Base-by-base conservation (phyloP, 257 asterid genomes). In the Scutellaria baicalensis region DNA sequence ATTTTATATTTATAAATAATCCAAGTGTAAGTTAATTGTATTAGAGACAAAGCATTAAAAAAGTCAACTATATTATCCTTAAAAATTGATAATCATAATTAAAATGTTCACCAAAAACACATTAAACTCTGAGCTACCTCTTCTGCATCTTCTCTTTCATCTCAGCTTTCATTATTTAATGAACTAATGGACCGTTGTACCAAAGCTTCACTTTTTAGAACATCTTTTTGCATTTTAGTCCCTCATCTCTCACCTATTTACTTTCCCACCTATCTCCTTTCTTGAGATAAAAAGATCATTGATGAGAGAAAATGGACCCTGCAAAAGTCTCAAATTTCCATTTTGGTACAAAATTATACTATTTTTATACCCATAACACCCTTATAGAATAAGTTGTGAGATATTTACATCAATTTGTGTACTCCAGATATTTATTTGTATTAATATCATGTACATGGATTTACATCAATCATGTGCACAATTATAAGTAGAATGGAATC, bases 51-150 rank as follows among this genome's bases (percentile, higher is more conserved):
- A 5, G 33, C 21, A 49, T 56, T 47, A 27, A 48, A 48, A 12
- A 59, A 33, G 78, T 68, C 69, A 47, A 78, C 72, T 51, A 49
- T 42, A 27, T 27, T 2, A 9, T 49, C 51, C 38, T 33, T 23
- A 17, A 69, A 50, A 21, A 38, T 0, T 57, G 58, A 65, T 74
- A 49, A 73, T 58, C 39, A 1, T 16, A 33, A 16, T 57, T 23
- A 66, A 55, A 55, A 45, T n/a, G 51, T 49, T 42, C 16, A 55
- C 58, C 36, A 54, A 68, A 60, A 71, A 61, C 69, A 56, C 59
- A 48, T 66, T 44, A 59, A 66, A 74, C 69, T 60, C 77, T 73
- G 77, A 67, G 71, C 59, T 3, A 49, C 56, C 54, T 17, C n/a
- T 66, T 38, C 65, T 62, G 73, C 42, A 45, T 33, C 71, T 68